Evolutionary conservation across 257 asterid genomes (phyloP).

Genomic region (Solanum neorickii): DNA sequence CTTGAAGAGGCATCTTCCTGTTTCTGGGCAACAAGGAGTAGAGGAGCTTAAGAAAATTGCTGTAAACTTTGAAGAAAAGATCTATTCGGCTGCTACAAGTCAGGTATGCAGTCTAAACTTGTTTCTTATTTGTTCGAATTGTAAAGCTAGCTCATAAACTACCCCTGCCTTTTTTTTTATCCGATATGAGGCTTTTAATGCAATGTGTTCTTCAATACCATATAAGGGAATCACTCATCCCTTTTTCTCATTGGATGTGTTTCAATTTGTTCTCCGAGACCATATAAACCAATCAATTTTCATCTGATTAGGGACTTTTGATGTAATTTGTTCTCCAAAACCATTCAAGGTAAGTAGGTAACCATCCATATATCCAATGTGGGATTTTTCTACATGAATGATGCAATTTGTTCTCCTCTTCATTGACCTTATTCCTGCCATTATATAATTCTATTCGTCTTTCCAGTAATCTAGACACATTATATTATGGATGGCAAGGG

Average conservation of each 20-base stretch:
- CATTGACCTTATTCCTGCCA: not conserved
- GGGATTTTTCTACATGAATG: not conserved
- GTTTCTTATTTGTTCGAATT: not conserved
- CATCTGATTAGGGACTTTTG: not conserved
- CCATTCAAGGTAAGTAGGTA: not conserved
- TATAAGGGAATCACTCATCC: too few relatives aligned
- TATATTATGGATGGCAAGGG: not conserved
- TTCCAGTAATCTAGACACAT: not conserved
- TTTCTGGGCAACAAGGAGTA: slow-evolving; percentile 65
- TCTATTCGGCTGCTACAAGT: slow-evolving; percentile 60
- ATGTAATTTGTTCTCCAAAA: not conserved
- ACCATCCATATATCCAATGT: not conserved
- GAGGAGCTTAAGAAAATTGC: slow-evolving; percentile 84
- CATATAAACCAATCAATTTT: too few relatives aligned
- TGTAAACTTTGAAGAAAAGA: slow-evolving; percentile 75
- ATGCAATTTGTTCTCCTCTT: not conserved
- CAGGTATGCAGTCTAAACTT: slow-evolving; percentile 33
- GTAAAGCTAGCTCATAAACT: not conserved
- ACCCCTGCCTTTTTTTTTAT: not conserved
- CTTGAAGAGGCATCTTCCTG: slow-evolving; percentile 81
- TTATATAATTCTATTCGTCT: not conserved
- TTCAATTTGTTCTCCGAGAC: too few relatives aligned
- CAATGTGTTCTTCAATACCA: too few relatives aligned
- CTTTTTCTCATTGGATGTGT: too few relatives aligned
- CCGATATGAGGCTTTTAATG: too few relatives aligned